Percentiles rank a stretch among this genome's conserved stretches.
Conservation (phyloP, 208 protist genomes). For the Tritrichomonas musculus region DNA sequence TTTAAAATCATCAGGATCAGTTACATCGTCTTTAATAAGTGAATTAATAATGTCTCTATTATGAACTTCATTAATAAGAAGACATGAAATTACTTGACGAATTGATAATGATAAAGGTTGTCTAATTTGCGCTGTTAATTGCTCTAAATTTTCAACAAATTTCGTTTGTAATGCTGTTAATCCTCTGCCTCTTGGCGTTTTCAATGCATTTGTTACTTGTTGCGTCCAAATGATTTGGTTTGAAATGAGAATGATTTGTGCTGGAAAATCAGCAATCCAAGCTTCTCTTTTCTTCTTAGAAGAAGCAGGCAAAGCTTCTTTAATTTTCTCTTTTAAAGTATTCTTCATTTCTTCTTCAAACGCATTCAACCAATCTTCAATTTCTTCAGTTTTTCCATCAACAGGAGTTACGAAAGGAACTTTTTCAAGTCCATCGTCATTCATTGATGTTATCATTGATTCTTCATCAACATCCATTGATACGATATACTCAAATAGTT, state of each 20-base stretch:
- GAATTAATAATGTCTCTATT: constrained; percentile 49
- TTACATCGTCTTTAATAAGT: constrained; percentile 72
- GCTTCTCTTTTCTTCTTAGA: constrained; percentile 60
- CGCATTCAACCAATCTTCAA: constrained; percentile 90
- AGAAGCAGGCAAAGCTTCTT: constrained; percentile 1
- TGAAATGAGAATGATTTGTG: constrained; percentile 77
- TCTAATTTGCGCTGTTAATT: constrained; percentile 28
- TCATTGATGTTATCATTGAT: constrained; percentile 60
- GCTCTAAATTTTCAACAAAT: constrained; percentile 46
- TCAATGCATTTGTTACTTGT: constrained; percentile 71
- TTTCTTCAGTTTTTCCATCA: constrained; percentile 58
- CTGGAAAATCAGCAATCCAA: constrained; percentile 78
- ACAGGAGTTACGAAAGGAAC: constrained; percentile 43
- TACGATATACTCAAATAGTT: constrained; percentile 87
- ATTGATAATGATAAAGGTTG: neutral
- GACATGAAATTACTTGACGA: constrained; percentile 4
- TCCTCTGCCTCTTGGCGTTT: neutral
- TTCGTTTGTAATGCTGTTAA: constrained; percentile 32
- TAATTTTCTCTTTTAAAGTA: constrained; percentile 29
- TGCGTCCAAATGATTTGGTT: constrained; percentile 80
- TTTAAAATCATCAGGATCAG: constrained; percentile 76
- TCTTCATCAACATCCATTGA: constrained; percentile 60
- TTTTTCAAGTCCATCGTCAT: constrained; percentile 48
- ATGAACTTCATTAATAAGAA: constrained; percentile 66
- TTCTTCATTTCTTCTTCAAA: constrained; percentile 64